Evolutionary conservation across 2,329 filamentous ascomycete species (phyloP), one percentile per base, ranked within the genome.

Genomic region (Fusarium aywerte): DNA sequence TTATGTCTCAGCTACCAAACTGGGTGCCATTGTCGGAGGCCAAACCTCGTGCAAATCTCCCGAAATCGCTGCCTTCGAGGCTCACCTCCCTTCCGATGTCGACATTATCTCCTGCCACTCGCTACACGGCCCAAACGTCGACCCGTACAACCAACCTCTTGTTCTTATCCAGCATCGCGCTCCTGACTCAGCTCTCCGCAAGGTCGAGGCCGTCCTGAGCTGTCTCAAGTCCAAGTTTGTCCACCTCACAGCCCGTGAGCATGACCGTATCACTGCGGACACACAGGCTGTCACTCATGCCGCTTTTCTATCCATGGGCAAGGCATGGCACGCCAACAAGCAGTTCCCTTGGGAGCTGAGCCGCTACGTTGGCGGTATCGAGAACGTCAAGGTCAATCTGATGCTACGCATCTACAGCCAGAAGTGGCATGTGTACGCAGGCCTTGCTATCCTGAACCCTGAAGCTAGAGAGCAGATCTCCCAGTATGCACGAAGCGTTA

Each of bases 381-480:
- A 99, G 80, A 99, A 99, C 78, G 95, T 98, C 73, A 99, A 99
- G 82, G 97, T 98, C 82, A 99, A 99, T 81, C 89, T 98, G 71
- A 98, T 93, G 71, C 83, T 99, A 69, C 93, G 96, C 72, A 98
- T 99, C 81, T 99, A 98, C 82, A 90, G 91, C 62, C 97, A 97
- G 79, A 99, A 98, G 80, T 99, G 96, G 96, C 96, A 99, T 82
- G 96, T 99, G 58, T 99, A 99, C 78, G 96, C 96, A 20, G 96
- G 96, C 1, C 89, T 99, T 10, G 96, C 96, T 12, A 99, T 99
- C 75, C 86, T 99, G 59, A 99, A 99, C 77, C 96, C 96, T 0
- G 91, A 93, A 59, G 96, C 96, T 5, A 92, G 91, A 77, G 86
- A 91, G 78, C 96, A 99, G 80, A 98, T 99, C 74, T 87, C 91